These are phyloP conservation scores for Tetracentron sinense DNA, from an alignment of 164 flowering plant genomes.

Conservation along the genomic window DNA sequence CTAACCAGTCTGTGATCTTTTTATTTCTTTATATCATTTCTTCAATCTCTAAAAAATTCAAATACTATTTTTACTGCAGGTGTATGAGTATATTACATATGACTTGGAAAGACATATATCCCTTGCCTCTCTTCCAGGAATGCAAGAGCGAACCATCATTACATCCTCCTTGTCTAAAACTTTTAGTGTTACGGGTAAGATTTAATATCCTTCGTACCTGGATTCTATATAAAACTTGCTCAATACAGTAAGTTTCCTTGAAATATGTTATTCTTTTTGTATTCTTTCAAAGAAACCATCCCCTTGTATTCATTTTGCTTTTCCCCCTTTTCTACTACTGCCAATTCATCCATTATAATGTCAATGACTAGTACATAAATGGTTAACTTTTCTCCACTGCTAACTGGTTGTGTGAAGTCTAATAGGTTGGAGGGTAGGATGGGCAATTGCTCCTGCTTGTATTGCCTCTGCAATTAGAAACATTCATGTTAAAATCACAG, in stretches of 20 bases:
- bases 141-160: constrained; percentile 73
- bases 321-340: neutral
- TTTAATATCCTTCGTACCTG: neutral
- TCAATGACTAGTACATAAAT: neutral
- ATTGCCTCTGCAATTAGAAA: constrained; percentile 75
- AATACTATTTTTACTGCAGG: too few relatives aligned
- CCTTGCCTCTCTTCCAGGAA: constrained; percentile 72
- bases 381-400: neutral
- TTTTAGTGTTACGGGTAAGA: constrained; percentile 64
- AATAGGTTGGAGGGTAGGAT: constrained; percentile 89
- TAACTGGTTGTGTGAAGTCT: constrained; percentile 10
- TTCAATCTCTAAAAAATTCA: neutral
- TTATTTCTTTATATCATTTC: neutral
- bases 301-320: neutral
- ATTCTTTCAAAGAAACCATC: neutral
- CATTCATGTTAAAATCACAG: constrained; percentile 62
- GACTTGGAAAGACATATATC: constrained; percentile 57
- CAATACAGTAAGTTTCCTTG: neutral
- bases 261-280: neutral
- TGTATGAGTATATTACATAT: constrained; percentile 72
- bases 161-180: constrained; percentile 84
- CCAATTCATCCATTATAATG: neutral
- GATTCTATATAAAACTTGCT: neutral
- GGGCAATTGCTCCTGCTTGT: constrained; percentile 75
- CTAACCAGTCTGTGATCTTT: too few relatives aligned